Evolutionary conservation across 805 yeast species (phyloP), one percentile per base, ranked within the genome.

Genomic region (Kodamaea leandrae): DNA sequence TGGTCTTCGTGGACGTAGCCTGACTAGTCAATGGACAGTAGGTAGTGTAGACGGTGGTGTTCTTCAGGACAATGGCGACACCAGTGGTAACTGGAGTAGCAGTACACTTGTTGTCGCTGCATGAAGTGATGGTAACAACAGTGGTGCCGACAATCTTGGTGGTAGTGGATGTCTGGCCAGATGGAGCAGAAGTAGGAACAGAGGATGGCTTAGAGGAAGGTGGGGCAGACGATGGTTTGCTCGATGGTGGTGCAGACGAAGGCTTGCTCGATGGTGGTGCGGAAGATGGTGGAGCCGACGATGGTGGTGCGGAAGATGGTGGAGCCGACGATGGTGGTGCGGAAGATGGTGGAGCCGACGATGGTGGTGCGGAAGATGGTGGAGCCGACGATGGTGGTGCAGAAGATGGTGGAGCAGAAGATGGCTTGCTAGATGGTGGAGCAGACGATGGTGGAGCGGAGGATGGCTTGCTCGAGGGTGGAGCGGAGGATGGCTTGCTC

Each of bases 61-160:
- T 50, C 39, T 53, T 54, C 44, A 64, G 60, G 42, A 63, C 57
- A 37, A 65, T 59, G 49, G 64, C 60, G 32, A 61, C 43, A 53
- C 68, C 68, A 36, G 69, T 64, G 49, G 68, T 62, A 21, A 37
- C 37, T 28, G 54, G 45, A 14, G 39, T 45, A 16, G 29, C 36
- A 6, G 43, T 21, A 46, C 72, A 66, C 24, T 39, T 47, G 55
- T 60, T 42, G 41, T 55, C 55, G 13, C 58, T 47, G 51, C 72
- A 66, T 39, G 66, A 57, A 39, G 71, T 61, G 44, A 61, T 52
- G 43, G 68, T 63, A 32, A 63, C 42, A 32, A 60, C 46, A 21
- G 64, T 60, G 39, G 68, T 60, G 27, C 51, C 48, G 13, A 25
- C 40, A 30, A 34, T 28, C 23, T 26, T n/a, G 37, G 46, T 27